Conservation (phyloP, 1,139 yeast genomes). For the Kazachstania sp. region DNA sequence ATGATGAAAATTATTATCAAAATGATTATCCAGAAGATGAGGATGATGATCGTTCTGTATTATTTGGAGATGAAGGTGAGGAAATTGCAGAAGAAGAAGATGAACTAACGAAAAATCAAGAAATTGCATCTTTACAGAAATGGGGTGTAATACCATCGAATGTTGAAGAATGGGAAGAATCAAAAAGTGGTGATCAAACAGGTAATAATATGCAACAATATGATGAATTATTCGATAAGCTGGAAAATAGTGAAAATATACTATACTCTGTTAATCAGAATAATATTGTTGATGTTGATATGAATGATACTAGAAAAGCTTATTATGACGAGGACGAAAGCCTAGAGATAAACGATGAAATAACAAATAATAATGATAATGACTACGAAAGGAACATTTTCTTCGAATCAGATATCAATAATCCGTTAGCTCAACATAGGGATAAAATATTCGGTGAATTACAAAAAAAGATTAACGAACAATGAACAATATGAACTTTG, state of each 20-base stretch:
- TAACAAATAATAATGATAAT: constrained; percentile 18
- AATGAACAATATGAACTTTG: neutral
- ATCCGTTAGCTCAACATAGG: constrained; percentile 53
- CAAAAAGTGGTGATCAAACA: neutral
- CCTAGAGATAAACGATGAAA: constrained; percentile 25
- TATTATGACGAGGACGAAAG: constrained; percentile 24
- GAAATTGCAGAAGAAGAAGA: constrained; percentile 18
- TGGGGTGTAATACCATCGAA: constrained; percentile 3
- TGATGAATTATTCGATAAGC: constrained; percentile 28
- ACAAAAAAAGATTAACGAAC: constrained; percentile 42
- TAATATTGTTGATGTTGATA: constrained; percentile 22
- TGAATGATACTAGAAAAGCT: constrained; percentile 1
- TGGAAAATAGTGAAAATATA: constrained; percentile 28
- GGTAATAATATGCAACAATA: constrained; percentile 14
- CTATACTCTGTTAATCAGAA: constrained; percentile 18
- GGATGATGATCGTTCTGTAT: constrained; percentile 43
- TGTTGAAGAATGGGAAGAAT: constrained; percentile 3
- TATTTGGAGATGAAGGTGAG: constrained; percentile 34
- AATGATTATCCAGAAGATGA: constrained; percentile 96
- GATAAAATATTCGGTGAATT: constrained; percentile 53
- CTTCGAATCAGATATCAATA: constrained; percentile 47
- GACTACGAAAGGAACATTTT: constrained; percentile 39
- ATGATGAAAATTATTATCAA: constrained; percentile 83
- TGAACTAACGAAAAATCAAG: neutral
- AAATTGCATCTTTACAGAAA: constrained; percentile 3